Evolutionary conservation across 495 filamentous ascomycete species (phyloP).

Genomic region (Aspergillus sclerotioniger): DNA sequence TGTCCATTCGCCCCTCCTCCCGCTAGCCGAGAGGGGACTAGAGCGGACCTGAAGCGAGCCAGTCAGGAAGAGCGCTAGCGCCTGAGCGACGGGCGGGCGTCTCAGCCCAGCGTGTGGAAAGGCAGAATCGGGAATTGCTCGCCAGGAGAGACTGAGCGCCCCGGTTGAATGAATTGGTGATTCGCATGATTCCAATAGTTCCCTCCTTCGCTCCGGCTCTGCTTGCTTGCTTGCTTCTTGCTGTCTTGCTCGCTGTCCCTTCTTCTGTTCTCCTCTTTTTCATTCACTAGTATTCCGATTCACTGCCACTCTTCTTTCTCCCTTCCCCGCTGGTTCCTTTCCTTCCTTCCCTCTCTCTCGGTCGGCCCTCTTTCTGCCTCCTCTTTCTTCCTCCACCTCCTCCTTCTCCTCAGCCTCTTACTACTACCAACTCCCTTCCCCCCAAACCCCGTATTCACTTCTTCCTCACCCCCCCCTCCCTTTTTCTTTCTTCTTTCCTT

Average conservation of each 20-base stretch:
- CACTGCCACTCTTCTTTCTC: constrained; percentile 7
- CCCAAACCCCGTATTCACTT: constrained; percentile 8
- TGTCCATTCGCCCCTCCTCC: not conserved
- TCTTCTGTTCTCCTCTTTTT: constrained; percentile 30
- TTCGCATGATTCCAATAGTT: constrained; percentile 16
- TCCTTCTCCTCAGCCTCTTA: constrained; percentile 26
- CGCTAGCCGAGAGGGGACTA: not conserved
- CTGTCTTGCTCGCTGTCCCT: constrained; percentile 25
- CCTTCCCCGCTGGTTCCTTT: constrained; percentile 14
- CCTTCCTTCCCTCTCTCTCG: constrained; percentile 24
- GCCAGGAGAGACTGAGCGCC: not conserved
- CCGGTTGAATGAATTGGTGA: not conserved
- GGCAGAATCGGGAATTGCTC: not conserved
- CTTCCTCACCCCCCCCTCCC: constrained; percentile 18
- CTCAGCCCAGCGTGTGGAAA: constrained; percentile 5
- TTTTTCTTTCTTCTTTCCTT: constrained; percentile 15
- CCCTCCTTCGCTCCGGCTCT: constrained; percentile 30
- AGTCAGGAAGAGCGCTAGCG: not conserved
- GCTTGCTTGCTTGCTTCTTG: constrained; percentile 28
- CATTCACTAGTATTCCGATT: not conserved
- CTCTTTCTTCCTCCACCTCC: too few species aligned
- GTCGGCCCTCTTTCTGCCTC: constrained; percentile 20
- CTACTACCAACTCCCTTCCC: constrained; percentile 31
- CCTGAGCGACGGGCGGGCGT: not conserved
- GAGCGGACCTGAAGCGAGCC: constrained; percentile 1